These are phyloP conservation scores for Crithidia thermophila DNA, from an alignment of 208 protist genomes.

Conservation along the genomic window DNA sequence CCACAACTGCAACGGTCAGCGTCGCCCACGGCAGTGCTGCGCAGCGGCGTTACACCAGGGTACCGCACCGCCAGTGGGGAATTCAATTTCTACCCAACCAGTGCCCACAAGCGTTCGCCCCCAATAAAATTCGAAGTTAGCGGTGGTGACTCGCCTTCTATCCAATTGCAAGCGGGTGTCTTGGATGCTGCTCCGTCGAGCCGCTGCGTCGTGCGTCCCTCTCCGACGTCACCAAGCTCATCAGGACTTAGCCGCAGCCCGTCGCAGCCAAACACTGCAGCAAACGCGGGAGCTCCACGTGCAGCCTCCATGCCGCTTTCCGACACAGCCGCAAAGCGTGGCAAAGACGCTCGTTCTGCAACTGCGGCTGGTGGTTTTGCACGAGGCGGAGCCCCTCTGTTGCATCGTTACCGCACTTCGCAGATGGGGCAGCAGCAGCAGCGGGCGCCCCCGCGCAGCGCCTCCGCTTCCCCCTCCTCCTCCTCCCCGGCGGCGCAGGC, in stretches of 20 bases:
- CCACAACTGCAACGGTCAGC: neutral
- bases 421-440: neutral
- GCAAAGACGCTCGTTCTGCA: neutral
- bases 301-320: slow-evolving; percentile 18
- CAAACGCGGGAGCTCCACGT: neutral
- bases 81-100: slow-evolving; percentile 53
- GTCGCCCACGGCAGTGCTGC: neutral
- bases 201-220: neutral
- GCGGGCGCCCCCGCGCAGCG: slow-evolving; percentile 1
- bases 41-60: neutral
- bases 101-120: slow-evolving; percentile 34
- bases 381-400: slow-evolving; percentile 24
- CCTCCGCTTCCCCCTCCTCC: slow-evolving; percentile 5
- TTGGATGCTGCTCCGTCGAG: neutral
- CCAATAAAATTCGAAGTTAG: neutral
- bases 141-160: neutral
- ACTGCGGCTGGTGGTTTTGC: neutral
- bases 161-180: neutral
- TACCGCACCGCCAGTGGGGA: slow-evolving; percentile 40
- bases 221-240: slow-evolving; percentile 14
- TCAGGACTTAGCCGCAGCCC: slow-evolving; percentile 23
- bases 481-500: no score
- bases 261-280: neutral
- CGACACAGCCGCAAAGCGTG: neutral
- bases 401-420: slow-evolving; percentile 42